Percentiles rank a stretch among this genome's conserved stretches.
These are phyloP conservation scores for Carex kokanica DNA, from an alignment of 176 grass and related monocot genomes.

Conservation along the genomic window DNA sequence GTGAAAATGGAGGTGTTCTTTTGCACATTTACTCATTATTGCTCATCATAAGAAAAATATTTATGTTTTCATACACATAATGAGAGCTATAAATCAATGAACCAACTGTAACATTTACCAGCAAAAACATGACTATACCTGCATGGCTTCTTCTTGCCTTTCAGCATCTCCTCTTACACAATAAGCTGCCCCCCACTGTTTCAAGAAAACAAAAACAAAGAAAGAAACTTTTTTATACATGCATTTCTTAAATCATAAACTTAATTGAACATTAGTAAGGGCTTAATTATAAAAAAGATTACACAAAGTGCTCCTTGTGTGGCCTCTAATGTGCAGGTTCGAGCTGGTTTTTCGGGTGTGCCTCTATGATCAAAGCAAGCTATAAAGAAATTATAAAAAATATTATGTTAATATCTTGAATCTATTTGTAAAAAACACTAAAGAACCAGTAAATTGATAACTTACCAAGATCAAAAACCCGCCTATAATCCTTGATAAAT, in stretches of 20 bases:
- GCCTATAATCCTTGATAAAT: conserved; percentile 74
- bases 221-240: conserved; percentile 3
- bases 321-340: conserved; percentile 88
- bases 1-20: not conserved
- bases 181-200: conserved; percentile 92
- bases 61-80: conserved; percentile 5
- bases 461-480: conserved; percentile 84
- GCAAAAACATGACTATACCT: conserved; percentile 37
- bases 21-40: not conserved
- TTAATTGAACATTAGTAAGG: not conserved
- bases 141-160: conserved; percentile 68
- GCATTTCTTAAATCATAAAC: not conserved
- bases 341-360: conserved; percentile 67
- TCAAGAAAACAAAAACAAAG: conserved; percentile 23
- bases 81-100: not conserved
- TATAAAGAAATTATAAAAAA: conserved; percentile 12
- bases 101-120: not conserved
- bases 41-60: not conserved
- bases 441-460: not conserved
- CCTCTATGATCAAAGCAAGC: conserved; percentile 98
- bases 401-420: not conserved
- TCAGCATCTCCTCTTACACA: conserved; percentile 68
- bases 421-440: not conserved
- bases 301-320: conserved; percentile 68
- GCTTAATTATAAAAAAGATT: conserved; percentile 15